A percentile compares a stretch with the other conserved stretches of the same genome.
Conservation (phyloP, 441 rosid species). For the Melastoma candidum region DNA sequence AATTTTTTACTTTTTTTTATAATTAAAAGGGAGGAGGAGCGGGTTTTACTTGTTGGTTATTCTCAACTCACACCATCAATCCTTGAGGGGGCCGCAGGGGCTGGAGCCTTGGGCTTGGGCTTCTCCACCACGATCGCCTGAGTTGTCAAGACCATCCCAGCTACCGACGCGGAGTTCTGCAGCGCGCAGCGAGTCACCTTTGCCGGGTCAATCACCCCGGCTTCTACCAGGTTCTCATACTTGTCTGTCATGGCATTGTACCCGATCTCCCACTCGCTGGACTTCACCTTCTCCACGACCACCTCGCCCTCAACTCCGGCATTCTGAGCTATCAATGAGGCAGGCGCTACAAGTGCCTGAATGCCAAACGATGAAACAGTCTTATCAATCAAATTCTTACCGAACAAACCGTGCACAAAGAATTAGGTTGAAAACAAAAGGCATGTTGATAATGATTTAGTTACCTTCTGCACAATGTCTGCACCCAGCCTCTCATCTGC, state of each 20-base stretch:
- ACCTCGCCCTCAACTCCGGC: conserved; percentile 97
- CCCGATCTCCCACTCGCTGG: conserved; percentile 77
- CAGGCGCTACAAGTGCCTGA: conserved; percentile 75
- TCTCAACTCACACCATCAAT: conserved; percentile 28
- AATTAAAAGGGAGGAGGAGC: no score
- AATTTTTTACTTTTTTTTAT: no score
- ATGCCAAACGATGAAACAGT: conserved; percentile 2
- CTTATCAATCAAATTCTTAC: not conserved
- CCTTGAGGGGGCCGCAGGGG: conserved; percentile 56
- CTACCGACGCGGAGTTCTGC: conserved; percentile 90
- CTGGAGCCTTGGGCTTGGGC: conserved; percentile 55
- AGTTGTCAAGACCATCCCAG: conserved; percentile 93
- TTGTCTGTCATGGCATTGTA: conserved; percentile 88
- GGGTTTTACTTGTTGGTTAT: no score
- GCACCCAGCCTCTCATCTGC: conserved; percentile 85
- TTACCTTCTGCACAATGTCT: conserved; percentile 92
- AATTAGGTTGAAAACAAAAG: not conserved
- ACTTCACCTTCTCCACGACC: conserved; percentile 71
- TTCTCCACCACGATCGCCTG: conserved; percentile 96
- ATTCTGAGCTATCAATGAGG: conserved; percentile 80
- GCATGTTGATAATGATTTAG: no score
- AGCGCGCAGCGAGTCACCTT: conserved; percentile 92
- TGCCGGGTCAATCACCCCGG: conserved; percentile 92
- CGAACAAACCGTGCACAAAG: not conserved
- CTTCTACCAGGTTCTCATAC: conserved; percentile 74